A percentile compares a stretch with the other conserved stretches of the same genome.
phyloP scores from a whole-genome alignment of 495 filamentous ascomycete genomes.

The Cryomyces minteri region DNA sequence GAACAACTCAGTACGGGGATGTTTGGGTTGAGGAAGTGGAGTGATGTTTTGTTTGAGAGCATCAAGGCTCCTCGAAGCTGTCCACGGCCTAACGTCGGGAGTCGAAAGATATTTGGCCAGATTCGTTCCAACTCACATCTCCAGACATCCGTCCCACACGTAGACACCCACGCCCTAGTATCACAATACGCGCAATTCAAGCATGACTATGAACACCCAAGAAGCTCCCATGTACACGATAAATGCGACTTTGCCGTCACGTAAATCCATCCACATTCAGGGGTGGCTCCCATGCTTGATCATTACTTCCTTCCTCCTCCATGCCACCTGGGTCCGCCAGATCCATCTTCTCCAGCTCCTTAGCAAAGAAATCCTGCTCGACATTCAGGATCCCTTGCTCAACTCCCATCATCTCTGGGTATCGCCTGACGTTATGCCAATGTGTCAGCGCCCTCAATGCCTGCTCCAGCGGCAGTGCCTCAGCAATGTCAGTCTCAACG shows the following conservation, averaged over 20 bases:
- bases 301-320: conserved; percentile 3
- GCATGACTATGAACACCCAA: too few relatives aligned
- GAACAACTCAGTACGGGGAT: too few relatives aligned
- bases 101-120: too few relatives aligned
- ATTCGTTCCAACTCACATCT: too few relatives aligned
- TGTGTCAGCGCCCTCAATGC: conserved; percentile 71
- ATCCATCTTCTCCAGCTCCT: conserved; percentile 72
- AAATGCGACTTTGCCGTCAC: conserved; percentile 35
- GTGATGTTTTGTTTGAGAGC: too few relatives aligned
- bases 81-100: too few relatives aligned
- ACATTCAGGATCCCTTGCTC: conserved; percentile 44
- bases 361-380: conserved; percentile 75
- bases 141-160: too few relatives aligned
- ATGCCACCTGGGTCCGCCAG: background rate
- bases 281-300: conserved; percentile 1
- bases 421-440: conserved; percentile 43
- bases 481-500: conserved; percentile 82
- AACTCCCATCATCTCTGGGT: conserved; percentile 63
- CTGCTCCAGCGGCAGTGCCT: conserved; percentile 78
- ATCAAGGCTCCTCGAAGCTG: too few relatives aligned
- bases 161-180: too few relatives aligned
- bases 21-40: too few relatives aligned
- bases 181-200: too few relatives aligned
- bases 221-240: too few relatives aligned
- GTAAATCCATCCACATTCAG: conserved; percentile 19